A percentile compares a stretch with the other conserved stretches of the same genome.
Conservation (phyloP, 495 filamentous ascomycete species). For the Xylaria sp. region DNA sequence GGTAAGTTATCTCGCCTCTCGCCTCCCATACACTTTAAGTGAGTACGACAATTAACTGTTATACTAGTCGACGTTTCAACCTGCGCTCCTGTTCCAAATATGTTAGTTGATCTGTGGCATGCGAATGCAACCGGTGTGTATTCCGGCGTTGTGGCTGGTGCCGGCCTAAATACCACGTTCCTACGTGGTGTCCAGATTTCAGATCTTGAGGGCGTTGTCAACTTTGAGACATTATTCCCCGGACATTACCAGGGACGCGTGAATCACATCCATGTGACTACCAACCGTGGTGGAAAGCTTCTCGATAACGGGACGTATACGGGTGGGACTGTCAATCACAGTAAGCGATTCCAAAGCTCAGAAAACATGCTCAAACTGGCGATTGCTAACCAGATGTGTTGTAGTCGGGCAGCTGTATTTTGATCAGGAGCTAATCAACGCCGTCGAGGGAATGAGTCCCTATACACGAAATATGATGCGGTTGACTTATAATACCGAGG, state of each 20-base stretch:
- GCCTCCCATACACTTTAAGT: too few species aligned
- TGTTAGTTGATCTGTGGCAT: constrained; percentile 61
- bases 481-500: constrained; percentile 51
- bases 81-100: constrained; percentile 55
- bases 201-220: constrained; percentile 56
- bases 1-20: constrained; percentile 19
- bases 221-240: constrained; percentile 61
- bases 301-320: constrained; percentile 52
- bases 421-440: constrained; percentile 55
- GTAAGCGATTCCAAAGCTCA: constrained; percentile 41
- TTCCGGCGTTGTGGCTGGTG: constrained; percentile 49
- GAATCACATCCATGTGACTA: constrained; percentile 48
- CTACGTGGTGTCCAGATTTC: constrained; percentile 59
- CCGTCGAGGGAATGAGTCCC: constrained; percentile 58
- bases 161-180: constrained; percentile 51
- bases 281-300: constrained; percentile 49
- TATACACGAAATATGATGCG: constrained; percentile 58
- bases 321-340: constrained; percentile 51
- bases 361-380: background rate
- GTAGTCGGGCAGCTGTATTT: constrained; percentile 62
- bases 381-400: constrained; percentile 2
- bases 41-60: background rate
- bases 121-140: constrained; percentile 62
- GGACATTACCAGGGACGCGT: constrained; percentile 58
- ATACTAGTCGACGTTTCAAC: constrained; percentile 51